Evolutionary conservation across 176 grass and related monocot species (phyloP), one percentile per base, ranked within the genome.

Genomic region (Aegilops speltoides): DNA sequence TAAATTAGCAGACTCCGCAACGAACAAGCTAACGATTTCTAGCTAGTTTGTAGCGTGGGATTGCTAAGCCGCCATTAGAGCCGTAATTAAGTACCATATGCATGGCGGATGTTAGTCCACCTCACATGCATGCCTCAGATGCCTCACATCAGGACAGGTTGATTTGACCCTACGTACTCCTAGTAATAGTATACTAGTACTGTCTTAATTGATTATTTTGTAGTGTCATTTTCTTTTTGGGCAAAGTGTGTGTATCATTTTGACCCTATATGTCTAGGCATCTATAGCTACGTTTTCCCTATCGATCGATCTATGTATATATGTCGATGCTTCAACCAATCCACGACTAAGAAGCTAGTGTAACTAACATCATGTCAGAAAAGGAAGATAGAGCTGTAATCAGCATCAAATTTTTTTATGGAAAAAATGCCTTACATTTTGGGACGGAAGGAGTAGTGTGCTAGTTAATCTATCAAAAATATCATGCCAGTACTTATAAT

Each of bases 111-210:
- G 43, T 79, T 63, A 79, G 22, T 63, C 37, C 54, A 33, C 12
- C 70, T 48, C 82, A 64, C 82, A 34, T 84, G 34, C 56, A 17
- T 75, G 59, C 20, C 19, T 5, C 59, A 61, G 82, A 63, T 62
- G 54, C 56, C 72, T 31, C 41, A 3, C 61, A 73, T 52, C 24
- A 74, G 61, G 50, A 22, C 32, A 60, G 1, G 68, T 75, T 46
- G 46, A 28, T 26, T 43, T 84, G 23, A 83, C 68, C 33, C 50
- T 83, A 83, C 20, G 19, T 61, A 37, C 40, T 19, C n/a, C 12
- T 19, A 19, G 57, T 52, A 52, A 17, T 52, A 46, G 15, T 52
- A 52, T 60, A 25, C 25, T 25, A 33, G 6, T 26, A 13, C 59
- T 43, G 66, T 83, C 81, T 72, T 72, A 57, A 22, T 81, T 64